Evolutionary conservation across 139 green algal genomes (phyloP).

Genomic region (Tetratostichococcus sp.): DNA sequence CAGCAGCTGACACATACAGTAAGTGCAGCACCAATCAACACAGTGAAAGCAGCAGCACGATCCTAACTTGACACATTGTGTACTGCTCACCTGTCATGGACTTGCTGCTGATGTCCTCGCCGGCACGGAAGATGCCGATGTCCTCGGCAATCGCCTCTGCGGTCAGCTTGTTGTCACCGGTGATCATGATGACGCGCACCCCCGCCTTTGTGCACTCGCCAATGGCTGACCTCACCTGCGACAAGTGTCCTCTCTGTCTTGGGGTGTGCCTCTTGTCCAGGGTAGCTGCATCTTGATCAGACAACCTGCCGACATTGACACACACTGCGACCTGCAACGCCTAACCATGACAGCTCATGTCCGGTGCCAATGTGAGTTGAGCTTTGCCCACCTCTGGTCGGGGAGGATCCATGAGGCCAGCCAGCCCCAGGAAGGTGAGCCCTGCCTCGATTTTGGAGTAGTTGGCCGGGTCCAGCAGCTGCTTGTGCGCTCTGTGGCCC

Average conservation of each 20-base stretch:
- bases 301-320: too few relatives aligned
- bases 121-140: slow-evolving; percentile 81
- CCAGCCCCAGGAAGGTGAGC: slow-evolving; percentile 81
- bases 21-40: too few relatives aligned
- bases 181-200: slow-evolving; percentile 96
- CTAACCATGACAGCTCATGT: too few relatives aligned
- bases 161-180: slow-evolving; percentile 93
- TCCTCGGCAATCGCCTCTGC: slow-evolving; percentile 83
- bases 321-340: too few relatives aligned
- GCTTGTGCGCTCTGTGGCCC: slow-evolving; percentile 35
- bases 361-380: too few relatives aligned
- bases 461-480: slow-evolving; percentile 56
- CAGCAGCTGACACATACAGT: too few relatives aligned
- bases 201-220: slow-evolving; percentile 67
- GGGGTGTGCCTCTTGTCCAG: too few relatives aligned
- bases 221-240: slow-evolving; percentile 56
- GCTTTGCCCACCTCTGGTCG: slow-evolving; percentile 59
- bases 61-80: too few relatives aligned
- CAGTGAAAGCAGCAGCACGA: not conserved
- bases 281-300: too few relatives aligned
- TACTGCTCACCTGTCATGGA: slow-evolving; percentile 58
- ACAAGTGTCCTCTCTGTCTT: too few relatives aligned
- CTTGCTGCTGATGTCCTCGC: slow-evolving; percentile 29
- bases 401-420: slow-evolving; percentile 84
- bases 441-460: slow-evolving; percentile 83